Evolutionary conservation across 331 rosid genomes (phyloP).

Genomic region (Malus hybrid): DNA sequence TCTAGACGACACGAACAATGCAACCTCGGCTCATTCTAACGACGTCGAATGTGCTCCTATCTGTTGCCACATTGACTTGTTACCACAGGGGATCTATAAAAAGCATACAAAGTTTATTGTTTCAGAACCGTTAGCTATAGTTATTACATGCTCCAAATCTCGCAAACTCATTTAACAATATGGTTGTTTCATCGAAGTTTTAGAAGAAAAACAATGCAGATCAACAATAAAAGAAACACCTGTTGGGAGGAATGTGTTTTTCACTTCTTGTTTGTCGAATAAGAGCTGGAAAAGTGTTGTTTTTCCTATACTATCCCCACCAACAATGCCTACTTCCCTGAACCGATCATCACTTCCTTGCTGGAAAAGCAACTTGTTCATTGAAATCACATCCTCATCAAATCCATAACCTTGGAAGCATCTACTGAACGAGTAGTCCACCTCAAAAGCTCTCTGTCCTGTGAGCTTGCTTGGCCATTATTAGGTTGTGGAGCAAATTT

Average conservation of each 20-base stretch:
- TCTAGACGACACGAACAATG: too few species aligned
- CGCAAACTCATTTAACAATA: too few species aligned
- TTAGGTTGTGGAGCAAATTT: not conserved
- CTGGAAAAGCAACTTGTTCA: not conserved
- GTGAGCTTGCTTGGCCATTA: not conserved
- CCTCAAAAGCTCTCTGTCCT: not conserved
- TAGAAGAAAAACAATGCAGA: too few species aligned
- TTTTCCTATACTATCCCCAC: constrained; percentile 3
- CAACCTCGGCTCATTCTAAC: too few species aligned
- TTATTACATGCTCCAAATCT: too few species aligned
- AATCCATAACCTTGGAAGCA: constrained; percentile 8
- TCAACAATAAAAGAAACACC: too few species aligned
- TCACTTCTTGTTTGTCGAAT: constrained; percentile 4
- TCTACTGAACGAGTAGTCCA: not conserved
- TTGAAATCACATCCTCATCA: not conserved
- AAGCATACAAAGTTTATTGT: too few species aligned
- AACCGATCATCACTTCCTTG: not conserved
- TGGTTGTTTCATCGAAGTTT: too few species aligned
- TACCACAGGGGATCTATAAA: too few species aligned
- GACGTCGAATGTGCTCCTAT: too few species aligned
- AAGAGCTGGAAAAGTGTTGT: constrained; percentile 4
- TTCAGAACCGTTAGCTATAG: too few species aligned
- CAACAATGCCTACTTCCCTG: constrained; percentile 9
- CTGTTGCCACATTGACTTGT: too few species aligned
- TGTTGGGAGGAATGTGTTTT: not conserved